These are phyloP conservation scores for Apodospora peruviana DNA, from an alignment of 495 filamentous ascomycete genomes.

Conservation along the genomic window DNA sequence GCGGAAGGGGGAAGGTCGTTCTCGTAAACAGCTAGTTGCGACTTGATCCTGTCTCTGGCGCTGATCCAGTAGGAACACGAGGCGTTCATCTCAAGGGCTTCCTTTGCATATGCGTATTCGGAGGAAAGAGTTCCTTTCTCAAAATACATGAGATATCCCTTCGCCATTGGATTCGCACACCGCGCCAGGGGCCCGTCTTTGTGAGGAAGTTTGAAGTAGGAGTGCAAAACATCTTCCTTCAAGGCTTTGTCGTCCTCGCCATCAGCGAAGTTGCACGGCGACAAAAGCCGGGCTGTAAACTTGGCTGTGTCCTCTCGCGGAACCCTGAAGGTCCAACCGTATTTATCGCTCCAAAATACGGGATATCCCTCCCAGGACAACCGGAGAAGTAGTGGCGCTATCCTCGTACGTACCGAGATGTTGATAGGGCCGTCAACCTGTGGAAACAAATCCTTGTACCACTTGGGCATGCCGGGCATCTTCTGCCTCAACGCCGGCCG, in stretches of 20 bases:
- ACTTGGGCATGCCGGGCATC: constrained; percentile 87
- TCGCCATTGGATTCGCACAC: constrained; percentile 81
- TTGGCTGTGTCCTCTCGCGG: constrained; percentile 54
- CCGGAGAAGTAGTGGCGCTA: constrained; percentile 80
- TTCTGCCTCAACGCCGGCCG: constrained; percentile 80
- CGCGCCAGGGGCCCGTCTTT: constrained; percentile 85
- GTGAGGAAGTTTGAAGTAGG: constrained; percentile 93
- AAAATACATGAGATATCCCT: constrained; percentile 84
- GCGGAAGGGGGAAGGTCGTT: constrained; percentile 41
- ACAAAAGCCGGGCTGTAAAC: constrained; percentile 65
- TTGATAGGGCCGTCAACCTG: constrained; percentile 59
- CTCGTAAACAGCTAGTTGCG: constrained; percentile 88
- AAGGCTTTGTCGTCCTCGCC: constrained; percentile 56
- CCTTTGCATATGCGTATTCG: constrained; percentile 82
- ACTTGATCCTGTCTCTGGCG: constrained; percentile 83
- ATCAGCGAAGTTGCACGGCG: constrained; percentile 68
- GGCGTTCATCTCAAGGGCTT: constrained; percentile 96
- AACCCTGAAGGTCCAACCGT: constrained; percentile 89
- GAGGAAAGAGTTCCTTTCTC: constrained; percentile 83
- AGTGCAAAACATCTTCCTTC: constrained; percentile 56
- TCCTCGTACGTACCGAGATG: constrained; percentile 80
- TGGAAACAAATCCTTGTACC: constrained; percentile 88
- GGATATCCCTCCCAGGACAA: constrained; percentile 87
- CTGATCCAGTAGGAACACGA: constrained; percentile 99
- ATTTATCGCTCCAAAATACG: constrained; percentile 84